Conservation (phyloP, 192 early-diverging fungal genomes). For the Gryganskiella cystojenkinii region DNA sequence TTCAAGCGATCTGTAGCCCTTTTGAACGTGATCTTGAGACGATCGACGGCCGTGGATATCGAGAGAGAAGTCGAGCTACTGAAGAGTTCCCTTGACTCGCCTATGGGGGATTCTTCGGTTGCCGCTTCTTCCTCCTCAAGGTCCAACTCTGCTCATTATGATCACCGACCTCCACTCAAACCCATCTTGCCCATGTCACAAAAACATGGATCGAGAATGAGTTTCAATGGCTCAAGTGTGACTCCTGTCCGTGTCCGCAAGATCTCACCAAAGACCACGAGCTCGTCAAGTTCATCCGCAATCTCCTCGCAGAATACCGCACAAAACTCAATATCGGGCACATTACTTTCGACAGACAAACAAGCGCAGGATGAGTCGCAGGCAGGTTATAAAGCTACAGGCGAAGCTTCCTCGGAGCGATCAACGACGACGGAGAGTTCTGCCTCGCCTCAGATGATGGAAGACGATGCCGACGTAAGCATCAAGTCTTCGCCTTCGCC, state of each 20-base stretch:
- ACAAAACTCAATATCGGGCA: too few relatives aligned
- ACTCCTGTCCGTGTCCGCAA: conserved; percentile 39
- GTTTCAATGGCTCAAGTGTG: conserved; percentile 13
- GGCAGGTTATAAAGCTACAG: too few relatives aligned
- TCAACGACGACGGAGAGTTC: not conserved
- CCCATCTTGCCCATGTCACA: conserved; percentile 51
- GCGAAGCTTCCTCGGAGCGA: not conserved
- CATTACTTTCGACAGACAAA: too few relatives aligned
- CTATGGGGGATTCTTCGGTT: conserved; percentile 1
- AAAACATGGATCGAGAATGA: conserved; percentile 34
- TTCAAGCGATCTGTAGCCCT: conserved; percentile 35
- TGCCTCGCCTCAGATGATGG: not conserved
- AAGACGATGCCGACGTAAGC: conserved; percentile 29
- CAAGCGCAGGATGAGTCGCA: too few relatives aligned
- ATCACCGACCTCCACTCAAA: conserved; percentile 41
- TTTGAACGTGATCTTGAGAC: conserved; percentile 25
- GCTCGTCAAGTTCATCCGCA: conserved; percentile 3
- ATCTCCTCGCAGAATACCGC: not conserved
- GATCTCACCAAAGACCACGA: conserved; percentile 33
- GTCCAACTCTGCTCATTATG: conserved; percentile 16
- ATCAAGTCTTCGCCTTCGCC: conserved; percentile 45
- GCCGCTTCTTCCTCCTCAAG: not conserved
- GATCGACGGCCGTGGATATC: conserved; percentile 44
- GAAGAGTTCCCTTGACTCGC: conserved; percentile 28
- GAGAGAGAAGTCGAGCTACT: conserved; percentile 32